phyloP scores from a whole-genome alignment of 75 land plant species.

The Picea glauca region DNA sequence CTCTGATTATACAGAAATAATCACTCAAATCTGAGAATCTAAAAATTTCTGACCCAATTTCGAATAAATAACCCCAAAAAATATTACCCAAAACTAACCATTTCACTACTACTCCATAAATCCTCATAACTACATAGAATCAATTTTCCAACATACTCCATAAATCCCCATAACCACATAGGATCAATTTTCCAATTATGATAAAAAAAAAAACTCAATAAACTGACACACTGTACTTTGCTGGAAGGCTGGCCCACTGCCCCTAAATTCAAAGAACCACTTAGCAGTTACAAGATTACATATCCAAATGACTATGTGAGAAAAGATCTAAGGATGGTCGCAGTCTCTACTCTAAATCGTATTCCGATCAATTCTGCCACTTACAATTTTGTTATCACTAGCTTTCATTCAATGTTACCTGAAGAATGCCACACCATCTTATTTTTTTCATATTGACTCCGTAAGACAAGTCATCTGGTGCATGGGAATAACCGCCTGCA shows the following conservation, averaged over 20 bases:
- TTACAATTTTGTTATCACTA: background rate
- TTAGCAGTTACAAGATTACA: background rate
- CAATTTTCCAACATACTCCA: too few species aligned
- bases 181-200: background rate
- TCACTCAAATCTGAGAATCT: too few species aligned
- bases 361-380: background rate
- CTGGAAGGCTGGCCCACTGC: background rate
- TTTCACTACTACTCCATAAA: too few species aligned
- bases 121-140: too few species aligned
- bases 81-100: too few species aligned
- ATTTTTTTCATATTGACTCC: constrained; percentile 78
- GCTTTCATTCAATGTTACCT: constrained; percentile 35
- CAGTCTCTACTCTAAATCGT: background rate
- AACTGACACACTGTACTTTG: background rate
- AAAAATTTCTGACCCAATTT: too few species aligned
- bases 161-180: too few species aligned
- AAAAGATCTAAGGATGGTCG: background rate
- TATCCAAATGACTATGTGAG: background rate
- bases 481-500: constrained; percentile 86
- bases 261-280: background rate
- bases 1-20: too few species aligned
- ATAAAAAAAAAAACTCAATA: background rate
- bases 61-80: too few species aligned
- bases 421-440: constrained; percentile 89
- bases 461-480: constrained; percentile 71